Base-by-base conservation (phyloP, 1,284 basidiomycete species). In the Somion occarium region DNA sequence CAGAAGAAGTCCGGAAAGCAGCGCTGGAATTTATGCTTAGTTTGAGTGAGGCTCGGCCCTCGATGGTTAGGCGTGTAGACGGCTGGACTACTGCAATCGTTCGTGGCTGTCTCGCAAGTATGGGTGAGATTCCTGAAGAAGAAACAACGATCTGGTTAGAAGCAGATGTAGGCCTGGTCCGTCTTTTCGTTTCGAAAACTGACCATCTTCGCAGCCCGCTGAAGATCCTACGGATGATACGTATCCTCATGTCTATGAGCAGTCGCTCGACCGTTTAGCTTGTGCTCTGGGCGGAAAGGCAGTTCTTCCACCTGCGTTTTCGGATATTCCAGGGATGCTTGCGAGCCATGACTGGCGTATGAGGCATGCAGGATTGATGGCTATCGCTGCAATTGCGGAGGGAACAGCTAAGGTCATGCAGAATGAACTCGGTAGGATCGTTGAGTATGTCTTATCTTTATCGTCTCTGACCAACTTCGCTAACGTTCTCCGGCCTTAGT, bases 301-400 rank as follows among this genome's bases (percentile, higher is more conserved):
- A 0, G 78, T 92, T 0, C 71, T 93, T 1, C 87, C 85, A 0
- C 78, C 83, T 3, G 84, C 89, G 2, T 91, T 91, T 65, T 78
- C 85, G 66, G 82, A 84, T 54, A 89, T 91, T 18, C 86, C 88
- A 0, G 82, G 80, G 0, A 88, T 93, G 82, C 73, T 94, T 44
- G 78, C 78, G 0, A 81, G 75, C 48, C 86, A 83, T 52, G 88
- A 93, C 64, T 94, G 91, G 91, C 74, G 87, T 46, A 76, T 83
- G 27, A 74, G 90, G 38, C 90, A 93, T 59, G 87, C 88, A 0
- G 89, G 86, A 4, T 68, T 93, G 18, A 88, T 91, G 79, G 87
- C 88, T 0, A 85, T 91, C 49, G 86, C 86, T 0, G 78, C 85
- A 0, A 85, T 90, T 53, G 87, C 79, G 0, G 88, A 91, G 65